Evolutionary conservation across 441 rosid species (phyloP), one percentile per base, ranked within the genome.

Genomic region (Populus trichocarpa): DNA sequence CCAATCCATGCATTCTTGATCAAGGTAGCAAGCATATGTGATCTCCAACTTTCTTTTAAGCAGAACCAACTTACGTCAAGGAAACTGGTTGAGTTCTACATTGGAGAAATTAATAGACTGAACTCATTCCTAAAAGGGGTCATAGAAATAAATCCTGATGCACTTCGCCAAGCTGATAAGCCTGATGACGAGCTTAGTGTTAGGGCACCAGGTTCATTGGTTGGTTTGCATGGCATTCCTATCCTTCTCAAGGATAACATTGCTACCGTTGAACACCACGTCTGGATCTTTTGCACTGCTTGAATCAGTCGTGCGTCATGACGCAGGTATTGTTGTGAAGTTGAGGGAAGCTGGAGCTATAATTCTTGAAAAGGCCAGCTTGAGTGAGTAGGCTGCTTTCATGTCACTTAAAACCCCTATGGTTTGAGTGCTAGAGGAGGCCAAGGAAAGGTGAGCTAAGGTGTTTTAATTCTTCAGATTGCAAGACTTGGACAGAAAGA

Each of bases 91-190:
- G 70, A 85, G 81, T 87, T 87, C 70, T 91, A 94, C 79, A 66
- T 91, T 20, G 78, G 61, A 72, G 78, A 76, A 79, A 91, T 93
- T 85, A 76, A 28, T 1, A 81, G 65, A 46, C 92, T 92, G 72
- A 89, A 92, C 61, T 87, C 89, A n/a, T 14, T 84, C 28, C 88
- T 94, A 32, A 70, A 75, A 40, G 93, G 88, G 10, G 81, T 92
- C 72, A 90, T 92, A 36, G 96, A 94, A 82, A 81, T 89, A 8
- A 91, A 94, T 82, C 97, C 93, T 4, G 96, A 91, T 28, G 94
- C 92, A 0, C 70, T 86, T 64, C 13, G 7, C 40, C 86, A 83
- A 78, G 96, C 96, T 33, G 87, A 88, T 46, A 82, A 69, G 42
- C 95, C 94, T 7, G 97, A 94, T 67, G 64, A 35, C 20, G 89